Base-by-base conservation (phyloP, 2,329 filamentous ascomycete genomes). In the Claviceps pazoutovae region DNA sequence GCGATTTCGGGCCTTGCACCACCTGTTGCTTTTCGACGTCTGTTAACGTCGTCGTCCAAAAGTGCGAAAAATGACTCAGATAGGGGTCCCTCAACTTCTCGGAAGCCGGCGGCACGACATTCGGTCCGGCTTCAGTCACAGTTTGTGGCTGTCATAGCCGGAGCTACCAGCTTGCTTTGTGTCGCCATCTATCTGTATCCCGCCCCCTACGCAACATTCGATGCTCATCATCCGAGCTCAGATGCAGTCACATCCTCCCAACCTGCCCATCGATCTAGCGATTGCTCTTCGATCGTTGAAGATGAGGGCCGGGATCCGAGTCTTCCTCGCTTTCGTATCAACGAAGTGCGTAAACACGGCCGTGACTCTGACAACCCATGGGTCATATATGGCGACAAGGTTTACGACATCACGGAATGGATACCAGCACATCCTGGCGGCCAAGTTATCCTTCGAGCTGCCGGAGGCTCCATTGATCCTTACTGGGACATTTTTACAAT, bases 331-430 rank as follows among this genome's bases (percentile, higher is more conserved):
- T 78, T 70, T 57, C 71, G 72, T 34, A 67, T 80, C 14, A 62
- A 69, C 13, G 74, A 79, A 51, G 63, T 80, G 46, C 74, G 71
- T 47, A 66, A 73, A 49, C 77, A 80, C 56, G 73, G 75, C n/a
- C 67, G 68, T 17, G 68, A 70, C 19, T 77, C 79, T 0, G 61
- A 71, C 1, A 64, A 69, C 9, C 80, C 80, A 2, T 86, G 82
- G 82, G 75, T 86, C 4, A 79, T 76, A n/a, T 73, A 74, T 50
- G 78, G 73, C 23, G 77, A 78, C 60, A 78, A 79, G 52, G 80
- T 86, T 19, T 86, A 85, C 69, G 78, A 86, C 59, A 85, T 86
- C 50, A 85, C 82, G 1, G 79, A 84, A 49, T 86, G 82, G 79
- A 67, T 85, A 21, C 68, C 71, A 1, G 79, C 74, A 1, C 82